Evolutionary conservation across 2,329 filamentous ascomycete genomes (phyloP).

Genomic region (Trichoderma sp.): DNA sequence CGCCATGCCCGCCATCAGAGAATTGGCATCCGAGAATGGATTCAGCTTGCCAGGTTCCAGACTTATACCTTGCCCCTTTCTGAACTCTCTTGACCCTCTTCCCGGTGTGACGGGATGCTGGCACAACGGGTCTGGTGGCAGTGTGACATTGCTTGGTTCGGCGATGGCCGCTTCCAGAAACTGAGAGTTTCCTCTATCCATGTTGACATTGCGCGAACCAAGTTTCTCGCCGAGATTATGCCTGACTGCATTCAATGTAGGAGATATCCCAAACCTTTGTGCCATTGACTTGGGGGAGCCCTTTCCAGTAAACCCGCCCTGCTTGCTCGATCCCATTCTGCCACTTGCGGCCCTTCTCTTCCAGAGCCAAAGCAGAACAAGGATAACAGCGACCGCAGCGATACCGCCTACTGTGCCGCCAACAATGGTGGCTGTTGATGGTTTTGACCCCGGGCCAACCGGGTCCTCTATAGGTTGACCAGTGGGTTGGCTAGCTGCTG

Average conservation of each 20-base stretch:
- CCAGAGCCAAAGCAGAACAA: slow-evolving; percentile 55
- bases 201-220: slow-evolving; percentile 44
- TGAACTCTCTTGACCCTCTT: slow-evolving; percentile 41
- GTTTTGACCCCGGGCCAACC: slow-evolving; percentile 13
- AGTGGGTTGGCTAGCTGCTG: slow-evolving; percentile 1
- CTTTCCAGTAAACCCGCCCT: slow-evolving; percentile 40
- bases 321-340: neutral
- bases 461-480: slow-evolving; percentile 4
- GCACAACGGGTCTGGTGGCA: neutral
- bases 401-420: slow-evolving; percentile 56
- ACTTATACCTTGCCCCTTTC: slow-evolving; percentile 45
- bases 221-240: slow-evolving; percentile 9
- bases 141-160: slow-evolving; percentile 44
- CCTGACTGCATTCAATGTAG: slow-evolving; percentile 4
- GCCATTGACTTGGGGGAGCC: slow-evolving; percentile 47
- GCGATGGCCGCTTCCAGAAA: slow-evolving; percentile 46
- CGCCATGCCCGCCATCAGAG: slow-evolving; percentile 22
- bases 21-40: slow-evolving; percentile 55
- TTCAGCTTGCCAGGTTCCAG: slow-evolving; percentile 41
- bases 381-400: slow-evolving; percentile 47
- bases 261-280: slow-evolving; percentile 1
- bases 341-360: slow-evolving; percentile 42
- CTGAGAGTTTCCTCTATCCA: slow-evolving; percentile 58
- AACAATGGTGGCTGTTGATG: slow-evolving; percentile 46
- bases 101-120: neutral